These are phyloP conservation scores for Rhynchosporium graminicola DNA, from an alignment of 2,329 filamentous ascomycete genomes.

Conservation along the genomic window DNA sequence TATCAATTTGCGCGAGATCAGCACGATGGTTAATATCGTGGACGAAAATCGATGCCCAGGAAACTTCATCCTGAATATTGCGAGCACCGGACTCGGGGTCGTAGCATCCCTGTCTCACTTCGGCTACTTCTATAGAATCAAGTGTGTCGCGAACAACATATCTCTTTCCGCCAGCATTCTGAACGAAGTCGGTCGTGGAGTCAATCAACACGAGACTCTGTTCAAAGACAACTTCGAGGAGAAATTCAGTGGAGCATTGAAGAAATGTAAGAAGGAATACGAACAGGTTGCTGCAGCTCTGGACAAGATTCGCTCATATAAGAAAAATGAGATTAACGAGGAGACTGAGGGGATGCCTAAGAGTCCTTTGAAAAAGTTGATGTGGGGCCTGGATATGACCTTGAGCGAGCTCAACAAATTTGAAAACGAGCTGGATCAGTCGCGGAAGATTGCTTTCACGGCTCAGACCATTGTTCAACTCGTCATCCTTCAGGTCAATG, in stretches of 20 bases:
- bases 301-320: conserved; percentile 18
- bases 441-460: conserved; percentile 9
- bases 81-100: conserved; percentile 8
- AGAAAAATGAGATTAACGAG: conserved; percentile 13
- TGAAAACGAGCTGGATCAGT: conserved; percentile 13
- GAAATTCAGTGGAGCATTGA: conserved; percentile 9
- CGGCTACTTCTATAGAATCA: conserved; percentile 1
- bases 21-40: conserved; percentile 6
- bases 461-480: conserved; percentile 19
- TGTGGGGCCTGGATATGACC: conserved; percentile 16
- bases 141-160: conserved; percentile 9
- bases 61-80: conserved; percentile 21
- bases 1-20: background rate
- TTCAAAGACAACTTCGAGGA: conserved; percentile 22
- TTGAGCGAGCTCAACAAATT: conserved; percentile 8
- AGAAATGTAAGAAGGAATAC: conserved; percentile 20
- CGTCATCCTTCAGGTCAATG: conserved; percentile 20
- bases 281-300: conserved; percentile 7
- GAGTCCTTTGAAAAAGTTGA: conserved; percentile 16
- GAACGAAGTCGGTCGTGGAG: conserved; percentile 11
- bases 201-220: conserved; percentile 15
- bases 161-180: conserved; percentile 20
- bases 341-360: conserved; percentile 6
- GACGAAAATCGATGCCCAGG: conserved; percentile 12
- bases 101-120: conserved; percentile 8